Conservation (phyloP, 768 basidiomycete species). For the Naganishia friedmannii region DNA sequence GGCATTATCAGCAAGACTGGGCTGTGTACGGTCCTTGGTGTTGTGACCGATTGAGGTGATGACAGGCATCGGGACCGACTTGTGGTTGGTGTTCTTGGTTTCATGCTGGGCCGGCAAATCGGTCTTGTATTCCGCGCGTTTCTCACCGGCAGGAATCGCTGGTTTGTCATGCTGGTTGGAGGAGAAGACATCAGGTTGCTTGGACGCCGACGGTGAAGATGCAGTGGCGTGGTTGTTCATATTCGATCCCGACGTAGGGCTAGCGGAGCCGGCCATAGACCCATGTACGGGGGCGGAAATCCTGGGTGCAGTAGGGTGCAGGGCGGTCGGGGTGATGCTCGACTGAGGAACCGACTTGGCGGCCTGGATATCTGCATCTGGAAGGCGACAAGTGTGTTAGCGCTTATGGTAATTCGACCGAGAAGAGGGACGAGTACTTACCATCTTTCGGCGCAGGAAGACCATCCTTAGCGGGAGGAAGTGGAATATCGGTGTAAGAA, state of each 20-base stretch:
- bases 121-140: conserved; percentile 32
- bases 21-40: conserved; percentile 45
- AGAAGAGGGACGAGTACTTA: background rate
- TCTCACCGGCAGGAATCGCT: background rate
- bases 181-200: conserved; percentile 28
- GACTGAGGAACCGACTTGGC: conserved; percentile 21
- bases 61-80: conserved; percentile 43
- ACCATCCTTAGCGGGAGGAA: conserved; percentile 22
- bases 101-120: conserved; percentile 49
- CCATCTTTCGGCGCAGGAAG: conserved; percentile 10
- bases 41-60: conserved; percentile 43
- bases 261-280: conserved; percentile 14
- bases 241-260: conserved; percentile 1
- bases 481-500: conserved; percentile 17
- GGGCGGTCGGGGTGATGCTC: conserved; percentile 5
- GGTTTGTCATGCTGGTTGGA: conserved; percentile 28
- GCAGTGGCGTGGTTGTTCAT: conserved; percentile 20
- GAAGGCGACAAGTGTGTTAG: background rate
- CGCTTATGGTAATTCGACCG: background rate
- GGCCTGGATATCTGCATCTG: conserved; percentile 17
- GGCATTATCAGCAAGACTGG: conserved; percentile 33
- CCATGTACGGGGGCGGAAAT: conserved; percentile 13
- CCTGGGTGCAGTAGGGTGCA: conserved; percentile 15
- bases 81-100: conserved; percentile 43
- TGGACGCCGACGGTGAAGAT: conserved; percentile 17